Conservation (phyloP, 2,329 filamentous ascomycete genomes). For the Cladorrhinum sp. region DNA sequence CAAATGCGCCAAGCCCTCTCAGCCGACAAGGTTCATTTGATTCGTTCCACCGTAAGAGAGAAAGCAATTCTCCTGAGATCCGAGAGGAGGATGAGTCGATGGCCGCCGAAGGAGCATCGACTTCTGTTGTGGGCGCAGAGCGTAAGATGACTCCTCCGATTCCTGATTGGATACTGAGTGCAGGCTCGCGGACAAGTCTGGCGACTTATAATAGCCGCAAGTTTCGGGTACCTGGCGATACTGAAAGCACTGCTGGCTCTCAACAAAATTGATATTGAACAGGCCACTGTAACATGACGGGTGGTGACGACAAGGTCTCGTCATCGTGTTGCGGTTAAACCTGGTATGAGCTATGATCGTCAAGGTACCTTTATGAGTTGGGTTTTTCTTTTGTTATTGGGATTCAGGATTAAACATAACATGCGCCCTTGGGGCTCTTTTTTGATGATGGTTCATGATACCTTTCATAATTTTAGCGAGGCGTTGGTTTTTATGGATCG, state of each 20-base stretch:
- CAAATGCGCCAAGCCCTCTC: constrained; percentile 47
- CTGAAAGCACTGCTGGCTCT: constrained; percentile 21
- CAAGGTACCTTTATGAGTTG: constrained; percentile 1
- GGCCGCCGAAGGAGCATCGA: constrained; percentile 21
- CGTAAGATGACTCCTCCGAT: constrained; percentile 57
- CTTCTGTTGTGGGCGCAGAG: constrained; percentile 33
- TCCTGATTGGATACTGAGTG: constrained; percentile 58
- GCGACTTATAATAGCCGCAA: constrained; percentile 44
- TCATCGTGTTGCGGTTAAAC: constrained; percentile 7
- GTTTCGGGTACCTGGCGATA: constrained; percentile 29
- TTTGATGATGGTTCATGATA: constrained; percentile 16
- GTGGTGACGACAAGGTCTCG: constrained; percentile 7
- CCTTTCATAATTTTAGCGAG: constrained; percentile 17
- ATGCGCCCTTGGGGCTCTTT: neutral
- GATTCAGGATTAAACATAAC: neutral
- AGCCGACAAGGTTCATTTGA: constrained; percentile 50
- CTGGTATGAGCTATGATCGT: neutral
- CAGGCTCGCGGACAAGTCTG: constrained; percentile 49
- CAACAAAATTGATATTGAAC: constrained; percentile 1
- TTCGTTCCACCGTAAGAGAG: constrained; percentile 36
- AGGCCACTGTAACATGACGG: neutral
- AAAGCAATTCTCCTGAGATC: constrained; percentile 26
- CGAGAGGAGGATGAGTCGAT: constrained; percentile 28
- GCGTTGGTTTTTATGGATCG: constrained; percentile 14
- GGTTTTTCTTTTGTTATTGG: constrained; percentile 2